phyloP scores from a whole-genome alignment of 2,329 filamentous ascomycete genomes.

The Hyphodiscus sp. region DNA sequence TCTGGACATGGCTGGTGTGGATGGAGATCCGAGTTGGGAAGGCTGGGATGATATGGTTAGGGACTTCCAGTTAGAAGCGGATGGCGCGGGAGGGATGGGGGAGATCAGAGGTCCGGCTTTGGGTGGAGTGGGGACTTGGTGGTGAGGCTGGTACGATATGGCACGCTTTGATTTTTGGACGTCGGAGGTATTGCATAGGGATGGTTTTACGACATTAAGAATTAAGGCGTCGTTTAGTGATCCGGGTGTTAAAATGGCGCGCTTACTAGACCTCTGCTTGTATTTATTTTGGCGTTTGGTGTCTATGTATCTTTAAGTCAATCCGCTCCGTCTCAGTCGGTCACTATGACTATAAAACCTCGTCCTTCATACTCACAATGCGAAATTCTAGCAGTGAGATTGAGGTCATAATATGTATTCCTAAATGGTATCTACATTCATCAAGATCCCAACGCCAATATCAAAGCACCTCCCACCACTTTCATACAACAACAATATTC shows the following conservation, averaged over 20 bases:
- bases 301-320: not conserved
- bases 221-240: not conserved
- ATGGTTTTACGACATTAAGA: not conserved
- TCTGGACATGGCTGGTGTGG: slow-evolving; percentile 25
- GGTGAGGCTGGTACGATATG: slow-evolving; percentile 11
- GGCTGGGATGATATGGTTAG: slow-evolving; percentile 32
- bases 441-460: not conserved
- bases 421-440: not conserved
- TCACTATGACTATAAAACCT: not conserved
- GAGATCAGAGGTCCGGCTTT: slow-evolving; percentile 16
- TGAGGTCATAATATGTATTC: not conserved
- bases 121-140: slow-evolving; percentile 25
- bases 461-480: not conserved
- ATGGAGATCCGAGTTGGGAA: slow-evolving; percentile 27
- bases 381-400: not conserved
- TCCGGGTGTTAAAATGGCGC: not conserved
- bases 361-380: too few relatives aligned
- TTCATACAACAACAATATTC: slow-evolving; percentile 61
- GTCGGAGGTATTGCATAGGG: not conserved
- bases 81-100: slow-evolving; percentile 8
- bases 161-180: not conserved
- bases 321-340: not conserved
- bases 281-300: not conserved
- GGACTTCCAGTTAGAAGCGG: slow-evolving; percentile 26
- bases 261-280: not conserved